Evolutionary conservation across 768 basidiomycete species (phyloP).

Genomic region (Suillus bovinus): DNA sequence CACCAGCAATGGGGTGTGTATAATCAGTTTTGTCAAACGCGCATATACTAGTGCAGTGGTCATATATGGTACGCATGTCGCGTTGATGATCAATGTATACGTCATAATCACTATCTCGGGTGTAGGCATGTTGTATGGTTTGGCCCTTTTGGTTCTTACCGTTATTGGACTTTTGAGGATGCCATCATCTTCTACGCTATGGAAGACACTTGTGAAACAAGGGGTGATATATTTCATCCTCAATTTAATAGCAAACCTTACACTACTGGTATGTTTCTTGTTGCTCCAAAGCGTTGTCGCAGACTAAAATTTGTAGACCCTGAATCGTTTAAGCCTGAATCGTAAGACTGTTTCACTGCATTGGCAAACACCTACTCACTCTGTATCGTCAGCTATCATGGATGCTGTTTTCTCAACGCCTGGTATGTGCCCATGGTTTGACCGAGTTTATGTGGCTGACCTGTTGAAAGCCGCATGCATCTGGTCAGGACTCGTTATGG

Average conservation of each 20-base stretch:
- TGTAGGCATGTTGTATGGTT: constrained; percentile 1
- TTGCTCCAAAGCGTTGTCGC: too few relatives aligned
- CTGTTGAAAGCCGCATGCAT: not conserved
- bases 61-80: not conserved
- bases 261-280: not conserved
- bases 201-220: constrained; percentile 2
- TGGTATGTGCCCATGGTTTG: not conserved
- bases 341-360: not conserved
- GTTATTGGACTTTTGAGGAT: not conserved
- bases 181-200: not conserved
- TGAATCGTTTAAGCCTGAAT: not conserved
- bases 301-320: not conserved
- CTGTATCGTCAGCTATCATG: not conserved
- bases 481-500: not conserved
- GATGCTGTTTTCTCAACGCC: not conserved
- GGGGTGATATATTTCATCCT: not conserved
- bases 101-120: not conserved
- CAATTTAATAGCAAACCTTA: not conserved
- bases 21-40: not conserved
- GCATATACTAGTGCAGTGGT: not conserved
- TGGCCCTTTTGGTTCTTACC: not conserved
- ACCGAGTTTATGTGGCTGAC: not conserved
- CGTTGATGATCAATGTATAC: not conserved
- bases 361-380: not conserved
- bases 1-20: not conserved